A percentile compares a stretch with the other conserved stretches of the same genome.
Evolutionary conservation across 208 protist genomes (phyloP).

Genomic region (Kentomonas sorsogonicus): DNA sequence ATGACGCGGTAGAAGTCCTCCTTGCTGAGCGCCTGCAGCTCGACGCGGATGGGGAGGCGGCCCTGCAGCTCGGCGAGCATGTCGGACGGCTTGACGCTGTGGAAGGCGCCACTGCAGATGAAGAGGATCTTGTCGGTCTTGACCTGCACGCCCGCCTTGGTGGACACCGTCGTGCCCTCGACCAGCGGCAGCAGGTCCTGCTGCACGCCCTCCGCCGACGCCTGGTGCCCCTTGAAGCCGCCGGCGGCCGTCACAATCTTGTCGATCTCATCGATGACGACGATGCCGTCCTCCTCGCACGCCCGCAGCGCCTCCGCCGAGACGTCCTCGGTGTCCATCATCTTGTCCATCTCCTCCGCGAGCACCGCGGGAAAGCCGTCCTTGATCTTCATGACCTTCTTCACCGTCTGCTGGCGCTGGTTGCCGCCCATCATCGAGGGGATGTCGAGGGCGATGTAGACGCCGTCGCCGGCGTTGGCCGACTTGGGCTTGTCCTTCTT

Average conservation of each 20-base stretch:
- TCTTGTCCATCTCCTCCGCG: conserved; percentile 92
- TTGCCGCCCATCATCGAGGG: conserved; percentile 72
- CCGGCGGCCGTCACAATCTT: conserved; percentile 94
- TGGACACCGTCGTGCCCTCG: conserved; percentile 95
- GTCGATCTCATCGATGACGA: conserved; percentile 99
- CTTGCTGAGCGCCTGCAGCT: conserved; percentile 95
- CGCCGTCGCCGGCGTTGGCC: conserved; percentile 61
- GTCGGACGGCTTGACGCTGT: conserved; percentile 91
- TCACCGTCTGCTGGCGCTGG: conserved; percentile 70
- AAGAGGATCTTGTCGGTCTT: conserved; percentile 98
- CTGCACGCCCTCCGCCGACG: conserved; percentile 96
- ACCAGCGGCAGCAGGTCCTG: conserved; percentile 97
- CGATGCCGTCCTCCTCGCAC: conserved; percentile 97
- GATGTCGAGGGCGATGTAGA: conserved; percentile 87
- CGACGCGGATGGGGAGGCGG: conserved; percentile 96
- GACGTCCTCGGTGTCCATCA: conserved; percentile 92
- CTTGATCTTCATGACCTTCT: conserved; percentile 93
- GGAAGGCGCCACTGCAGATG: conserved; percentile 97
- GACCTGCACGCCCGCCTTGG: conserved; percentile 95
- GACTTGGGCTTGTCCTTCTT: conserved; percentile 89
- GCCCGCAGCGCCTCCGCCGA: conserved; percentile 90
- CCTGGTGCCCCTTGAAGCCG: conserved; percentile 89
- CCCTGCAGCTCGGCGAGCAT: conserved; percentile 96
- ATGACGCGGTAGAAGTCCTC: conserved; percentile 96
- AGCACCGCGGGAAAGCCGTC: conserved; percentile 88